phyloP scores from a whole-genome alignment of 2,329 filamentous ascomycete genomes.

The Phaeosphaeriaceae sp. region DNA sequence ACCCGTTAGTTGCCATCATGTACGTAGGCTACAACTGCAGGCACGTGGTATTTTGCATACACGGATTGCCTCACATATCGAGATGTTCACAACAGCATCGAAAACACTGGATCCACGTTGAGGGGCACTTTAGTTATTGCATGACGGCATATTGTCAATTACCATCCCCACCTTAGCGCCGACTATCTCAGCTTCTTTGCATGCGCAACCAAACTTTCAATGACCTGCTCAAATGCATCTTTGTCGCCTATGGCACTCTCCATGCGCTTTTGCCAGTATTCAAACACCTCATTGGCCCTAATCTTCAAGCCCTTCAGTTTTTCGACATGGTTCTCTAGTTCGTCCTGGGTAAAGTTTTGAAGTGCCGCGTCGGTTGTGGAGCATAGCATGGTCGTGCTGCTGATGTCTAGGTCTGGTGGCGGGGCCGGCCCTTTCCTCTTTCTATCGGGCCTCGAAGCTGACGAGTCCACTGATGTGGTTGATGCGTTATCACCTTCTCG shows the following conservation, averaged over 20 bases:
- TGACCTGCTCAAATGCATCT: slow-evolving; percentile 93
- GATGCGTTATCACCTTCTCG: slow-evolving; percentile 43
- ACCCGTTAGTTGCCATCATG: too few species aligned
- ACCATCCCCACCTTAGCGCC: background rate
- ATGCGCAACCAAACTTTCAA: slow-evolving; percentile 94
- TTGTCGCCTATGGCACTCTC: slow-evolving; percentile 89
- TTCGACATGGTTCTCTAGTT: slow-evolving; percentile 74
- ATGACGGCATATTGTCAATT: background rate
- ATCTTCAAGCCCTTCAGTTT: slow-evolving; percentile 72
- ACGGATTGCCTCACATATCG: background rate
- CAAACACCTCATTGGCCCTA: slow-evolving; percentile 77
- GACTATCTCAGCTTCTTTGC: slow-evolving; percentile 79
- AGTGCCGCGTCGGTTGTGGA: slow-evolving; percentile 84
- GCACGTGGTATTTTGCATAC: background rate
- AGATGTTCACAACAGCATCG: background rate
- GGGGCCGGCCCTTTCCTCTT: slow-evolving; percentile 66
- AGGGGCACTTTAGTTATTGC: background rate
- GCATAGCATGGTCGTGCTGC: slow-evolving; percentile 78
- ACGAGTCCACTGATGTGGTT: slow-evolving; percentile 47
- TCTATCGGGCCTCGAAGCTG: slow-evolving; percentile 48
- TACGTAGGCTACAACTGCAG: too few species aligned
- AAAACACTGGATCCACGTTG: too few species aligned
- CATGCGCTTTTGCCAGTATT: slow-evolving; percentile 85
- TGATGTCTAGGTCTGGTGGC: slow-evolving; percentile 78
- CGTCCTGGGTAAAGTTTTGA: slow-evolving; percentile 76